Conservation (phyloP, 2,329 filamentous ascomycete genomes). For the Neopestalotiopsis clavispora region DNA sequence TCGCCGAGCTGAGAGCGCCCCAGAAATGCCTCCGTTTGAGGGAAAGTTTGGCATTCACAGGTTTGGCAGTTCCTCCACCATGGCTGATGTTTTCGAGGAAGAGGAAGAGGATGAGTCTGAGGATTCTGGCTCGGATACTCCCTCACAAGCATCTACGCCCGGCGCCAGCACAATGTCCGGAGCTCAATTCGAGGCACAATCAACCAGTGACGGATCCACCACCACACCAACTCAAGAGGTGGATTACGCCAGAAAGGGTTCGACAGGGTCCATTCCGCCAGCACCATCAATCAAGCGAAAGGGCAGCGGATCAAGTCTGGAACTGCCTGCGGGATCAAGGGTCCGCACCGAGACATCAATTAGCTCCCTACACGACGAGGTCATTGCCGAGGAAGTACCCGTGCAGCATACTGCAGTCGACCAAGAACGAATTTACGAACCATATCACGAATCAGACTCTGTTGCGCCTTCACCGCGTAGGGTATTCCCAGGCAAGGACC, state of each 20-base stretch:
- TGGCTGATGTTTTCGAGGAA: constrained; percentile 88
- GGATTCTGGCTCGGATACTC: constrained; percentile 27
- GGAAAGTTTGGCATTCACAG: constrained; percentile 61
- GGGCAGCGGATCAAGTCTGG: constrained; percentile 51
- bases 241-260: constrained; percentile 22
- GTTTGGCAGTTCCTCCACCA: constrained; percentile 71
- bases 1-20: constrained; percentile 78
- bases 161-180: constrained; percentile 28
- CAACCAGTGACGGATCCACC: constrained; percentile 28
- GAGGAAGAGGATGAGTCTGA: constrained; percentile 68
- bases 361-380: constrained; percentile 56
- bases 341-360: constrained; percentile 55
- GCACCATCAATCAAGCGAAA: constrained; percentile 43
- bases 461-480: constrained; percentile 51
- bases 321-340: constrained; percentile 39
- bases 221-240: constrained; percentile 38
- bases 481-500: constrained; percentile 47
- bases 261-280: constrained; percentile 22
- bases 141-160: constrained; percentile 31
- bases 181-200: constrained; percentile 28
- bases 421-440: constrained; percentile 40
- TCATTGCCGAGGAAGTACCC: constrained; percentile 52
- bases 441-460: constrained; percentile 42
- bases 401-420: constrained; percentile 42
- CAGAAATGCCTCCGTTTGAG: constrained; percentile 79